Base-by-base conservation (phyloP, 495 filamentous ascomycete genomes). In the Tuber borchii region DNA sequence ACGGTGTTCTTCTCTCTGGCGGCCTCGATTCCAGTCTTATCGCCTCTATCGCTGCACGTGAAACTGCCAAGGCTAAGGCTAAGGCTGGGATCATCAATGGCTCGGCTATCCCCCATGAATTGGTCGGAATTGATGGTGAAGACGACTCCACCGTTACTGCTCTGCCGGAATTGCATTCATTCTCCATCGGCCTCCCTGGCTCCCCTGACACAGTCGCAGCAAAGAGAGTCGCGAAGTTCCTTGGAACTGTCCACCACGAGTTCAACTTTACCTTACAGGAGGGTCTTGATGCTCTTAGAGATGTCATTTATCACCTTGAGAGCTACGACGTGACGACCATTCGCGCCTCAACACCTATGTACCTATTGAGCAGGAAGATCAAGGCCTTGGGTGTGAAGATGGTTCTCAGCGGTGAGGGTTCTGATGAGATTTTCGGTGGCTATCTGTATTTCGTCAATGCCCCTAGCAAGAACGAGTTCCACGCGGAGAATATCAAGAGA, bases 371-470 rank as follows among this genome's bases (percentile, higher is more conserved):
- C 78, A 91, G 95, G 81, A 99, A 98, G 87, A 98, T 99, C 87
- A 99, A 99, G 88, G 95, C 93, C 26, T 91, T 97, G 88, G 96
- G 95, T 77, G 93, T 99, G 74, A 99, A 99, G 89, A 99, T 99
- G 95, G 95, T 99, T 75, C 88, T 99, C 65, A 94, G 91, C 83
- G 95, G 95, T 74, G 95, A 99, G 86, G 95, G 95, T 75, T 93
- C 90, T 82, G 95, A 99, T 84, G 95, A 99, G 85, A 96, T 97
- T 82, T 98, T 97, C 81, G 95, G 96, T 75, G 95, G 95, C 61
- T 99, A 99, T 86, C 91, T 99, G 34, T 99, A 99, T 88, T 99
- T 99, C 90, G 93, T 96, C 86, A 91, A 90, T 77, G 95, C 95
- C 12, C 95, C 95, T 72, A 88, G 92, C 87, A 93, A 92, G 87